phyloP scores from a whole-genome alignment of 140 eudicot species.

The Erigeron philadelphicus region DNA sequence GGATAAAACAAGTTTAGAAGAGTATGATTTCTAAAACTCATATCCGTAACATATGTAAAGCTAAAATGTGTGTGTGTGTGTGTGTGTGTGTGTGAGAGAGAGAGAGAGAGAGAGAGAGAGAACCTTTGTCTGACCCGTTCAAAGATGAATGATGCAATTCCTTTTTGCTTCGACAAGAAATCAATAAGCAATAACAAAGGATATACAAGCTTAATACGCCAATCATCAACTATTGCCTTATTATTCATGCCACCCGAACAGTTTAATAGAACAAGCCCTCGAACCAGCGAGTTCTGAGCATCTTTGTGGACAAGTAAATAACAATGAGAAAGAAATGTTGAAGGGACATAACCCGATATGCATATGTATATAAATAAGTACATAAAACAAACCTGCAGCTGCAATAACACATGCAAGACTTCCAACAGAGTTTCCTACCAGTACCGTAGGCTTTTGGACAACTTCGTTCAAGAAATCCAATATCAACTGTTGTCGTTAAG shows the following conservation, averaged over 20 bases:
- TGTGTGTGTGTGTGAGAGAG: background rate
- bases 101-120: background rate
- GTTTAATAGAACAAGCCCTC: conserved; percentile 77
- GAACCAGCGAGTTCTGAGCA: conserved; percentile 39
- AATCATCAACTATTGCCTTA: conserved; percentile 92
- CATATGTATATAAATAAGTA: background rate
- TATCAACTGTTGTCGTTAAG: conserved; percentile 42
- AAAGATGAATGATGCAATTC: conserved; percentile 71
- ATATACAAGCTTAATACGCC: conserved; percentile 78
- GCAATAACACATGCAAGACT: conserved; percentile 94
- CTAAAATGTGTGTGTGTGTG: background rate
- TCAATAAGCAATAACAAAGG: conserved; percentile 82
- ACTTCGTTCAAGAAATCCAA: conserved; percentile 72
- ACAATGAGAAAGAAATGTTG: background rate
- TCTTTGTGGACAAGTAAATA: conserved; percentile 31
- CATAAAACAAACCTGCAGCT: conserved; percentile 50
- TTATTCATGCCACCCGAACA: conserved; percentile 98
- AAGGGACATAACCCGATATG: background rate
- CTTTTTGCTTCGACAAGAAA: conserved; percentile 65
- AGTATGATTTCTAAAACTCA: background rate
- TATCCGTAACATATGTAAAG: background rate
- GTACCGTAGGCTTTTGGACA: conserved; percentile 71
- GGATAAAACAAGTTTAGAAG: conserved; percentile 23
- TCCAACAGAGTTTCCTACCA: conserved; percentile 91
- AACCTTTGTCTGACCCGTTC: conserved; percentile 72